Conservation (phyloP, 1,284 basidiomycete species). For the Tremellales sp. region DNA sequence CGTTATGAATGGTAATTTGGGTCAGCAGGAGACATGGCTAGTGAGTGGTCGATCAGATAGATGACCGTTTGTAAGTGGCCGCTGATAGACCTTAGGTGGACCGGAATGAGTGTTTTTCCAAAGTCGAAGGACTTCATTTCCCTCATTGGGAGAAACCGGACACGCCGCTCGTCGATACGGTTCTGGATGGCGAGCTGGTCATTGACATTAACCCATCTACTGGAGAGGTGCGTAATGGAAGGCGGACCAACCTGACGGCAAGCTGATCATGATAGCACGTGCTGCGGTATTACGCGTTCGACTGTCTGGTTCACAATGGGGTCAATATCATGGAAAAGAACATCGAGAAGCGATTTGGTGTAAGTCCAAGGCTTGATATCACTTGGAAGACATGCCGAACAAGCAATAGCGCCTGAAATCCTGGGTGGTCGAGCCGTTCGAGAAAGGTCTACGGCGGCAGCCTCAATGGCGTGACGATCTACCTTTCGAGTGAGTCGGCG, state of each 20-base stretch:
- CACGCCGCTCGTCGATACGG: constrained; percentile 66
- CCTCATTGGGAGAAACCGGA: constrained; percentile 73
- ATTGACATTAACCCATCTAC: constrained; percentile 77
- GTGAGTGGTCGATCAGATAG: no score
- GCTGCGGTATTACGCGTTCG: constrained; percentile 81
- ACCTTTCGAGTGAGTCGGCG: constrained; percentile 75
- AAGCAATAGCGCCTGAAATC: neutral
- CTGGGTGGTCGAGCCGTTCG: constrained; percentile 70
- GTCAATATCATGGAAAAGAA: constrained; percentile 80
- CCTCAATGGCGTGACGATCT: constrained; percentile 58
- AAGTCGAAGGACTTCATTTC: constrained; percentile 72
- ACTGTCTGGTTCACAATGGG: constrained; percentile 82
- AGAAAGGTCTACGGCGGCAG: constrained; percentile 62
- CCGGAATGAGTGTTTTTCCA: constrained; percentile 83
- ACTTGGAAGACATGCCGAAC: constrained; percentile 1
- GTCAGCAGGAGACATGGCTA: constrained; percentile 70
- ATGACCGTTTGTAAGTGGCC: neutral
- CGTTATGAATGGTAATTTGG: constrained; percentile 54
- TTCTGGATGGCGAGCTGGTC: constrained; percentile 93
- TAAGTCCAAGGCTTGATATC: constrained; percentile 49
- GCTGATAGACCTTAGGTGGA: constrained; percentile 65
- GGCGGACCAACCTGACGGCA: neutral
- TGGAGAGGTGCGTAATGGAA: constrained; percentile 55
- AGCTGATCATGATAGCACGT: constrained; percentile 57
- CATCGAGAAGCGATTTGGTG: constrained; percentile 85